Base-by-base conservation (phyloP, 306 rosid species). In the Sophora flavescens region DNA sequence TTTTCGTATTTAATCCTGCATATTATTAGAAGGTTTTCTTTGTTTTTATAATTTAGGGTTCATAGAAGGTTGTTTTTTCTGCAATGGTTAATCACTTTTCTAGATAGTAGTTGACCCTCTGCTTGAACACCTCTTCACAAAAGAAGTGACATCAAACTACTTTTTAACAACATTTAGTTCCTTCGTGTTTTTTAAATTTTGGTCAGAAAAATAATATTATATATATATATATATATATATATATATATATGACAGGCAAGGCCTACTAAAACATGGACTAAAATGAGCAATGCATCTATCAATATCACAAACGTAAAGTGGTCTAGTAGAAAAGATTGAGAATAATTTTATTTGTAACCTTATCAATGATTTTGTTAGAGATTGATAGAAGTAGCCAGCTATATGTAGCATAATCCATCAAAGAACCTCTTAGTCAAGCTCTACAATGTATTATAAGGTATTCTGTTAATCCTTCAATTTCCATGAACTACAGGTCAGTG, bases 401-500 rank as follows among this genome's bases (percentile, higher is more conserved):
- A 4, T 17, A 22, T 14, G 42, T 65, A 45, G 38, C 17, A 44
- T 75, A 70, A 75, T 63, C 68, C 47, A 10, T 52, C 9, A 72
- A 65, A 76, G 38, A 28, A 30, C 52, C 44, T 32, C 42, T n/a
- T n/a, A 15, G 9, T 15, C 65, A 66, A 62, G 53, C 4, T 41
- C 39, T 80, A 44, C 18, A 50, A 10, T 64, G 38, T 35, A 35
- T 82, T 17, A 57, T 53, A 33, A 63, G 77, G 68, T 54, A 17
- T 28, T 77, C 14, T 65, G 68, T 68, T 79, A 32, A 82, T 75
- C 70, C 17, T 78, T 74, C 66, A 32, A 80, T 56, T 79, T 48
- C 80, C 68, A 45, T 83, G 79, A 76, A 50, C 54, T 47, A 75
- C 68, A 93, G 98, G 96, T 93, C 61, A 91, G 94, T 69, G 95